Base-by-base conservation (phyloP, 768 basidiomycete species). In the Amanita muscaria region DNA sequence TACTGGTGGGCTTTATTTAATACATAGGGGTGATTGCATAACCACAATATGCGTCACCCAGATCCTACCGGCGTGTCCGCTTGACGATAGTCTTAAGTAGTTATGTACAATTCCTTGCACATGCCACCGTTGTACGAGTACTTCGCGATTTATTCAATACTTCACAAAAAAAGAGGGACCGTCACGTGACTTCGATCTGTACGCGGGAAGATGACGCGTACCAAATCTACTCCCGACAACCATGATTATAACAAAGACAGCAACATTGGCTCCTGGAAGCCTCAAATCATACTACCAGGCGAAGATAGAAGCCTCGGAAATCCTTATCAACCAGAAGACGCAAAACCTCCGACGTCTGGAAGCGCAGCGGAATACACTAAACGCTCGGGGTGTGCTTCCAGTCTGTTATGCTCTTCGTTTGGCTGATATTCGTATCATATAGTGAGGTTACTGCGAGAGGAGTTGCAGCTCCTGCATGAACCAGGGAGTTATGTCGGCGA, bases 401-500 rank as follows among this genome's bases (percentile, higher is more conserved):
- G 9, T 6, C n/a, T 35, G 14, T 10, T 39, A 31, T 18, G 47
- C 24, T 24, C 14, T 10, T 16, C 3, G 25, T 15, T 21, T 11
- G 4, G 16, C 19, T 19, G 46, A 30, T 14, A 40, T n/a, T 31
- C 23, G 11, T 23, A 5, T 36, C n/a, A 29, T 29, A 21, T 38
- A 96, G 94, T 99, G 21, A 74, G 94, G 37, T 64, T 98, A 8
- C 70, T 98, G 25, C 63, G 93, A 31, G 94, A 99, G 62, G 94
- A 94, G 64, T 68, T 98, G 2, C 92, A 92, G 56, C 70, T 93
- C 10, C 69, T 96, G 5, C 91, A 92, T 51, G 94, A 98, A 57
- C 92, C 96, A 0, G 94, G 92, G 21, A 89, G 86, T 59, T 97
- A 98, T 66, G 93, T 99, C 31, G 96, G 96, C 5, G 96, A 98